Conservation (phyloP, 345 rosid genomes). For the Anastatica hierochuntica region DNA sequence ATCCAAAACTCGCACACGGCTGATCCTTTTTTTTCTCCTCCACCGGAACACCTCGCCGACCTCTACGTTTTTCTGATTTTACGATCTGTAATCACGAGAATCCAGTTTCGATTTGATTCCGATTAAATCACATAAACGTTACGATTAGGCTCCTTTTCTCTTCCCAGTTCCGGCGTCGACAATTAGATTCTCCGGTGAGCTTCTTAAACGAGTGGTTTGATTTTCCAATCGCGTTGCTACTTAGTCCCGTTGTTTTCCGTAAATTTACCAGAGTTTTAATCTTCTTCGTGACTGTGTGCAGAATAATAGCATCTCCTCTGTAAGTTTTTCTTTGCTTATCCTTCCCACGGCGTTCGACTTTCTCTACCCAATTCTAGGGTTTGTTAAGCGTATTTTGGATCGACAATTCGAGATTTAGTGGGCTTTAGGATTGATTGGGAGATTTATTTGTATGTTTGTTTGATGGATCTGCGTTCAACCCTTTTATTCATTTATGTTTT, state of each 20-base stretch:
- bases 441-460: slow-evolving; percentile 12
- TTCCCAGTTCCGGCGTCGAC: no score
- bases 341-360: slow-evolving; percentile 12
- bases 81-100: not conserved
- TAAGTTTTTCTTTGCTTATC: slow-evolving; percentile 20
- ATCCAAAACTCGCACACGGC: not conserved
- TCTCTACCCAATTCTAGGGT: slow-evolving; percentile 24
- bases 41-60: not conserved
- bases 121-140: slow-evolving; percentile 1
- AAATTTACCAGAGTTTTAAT: no score
- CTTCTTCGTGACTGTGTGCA: not conserved
- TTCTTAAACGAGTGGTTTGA: no score
- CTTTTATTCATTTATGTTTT: not conserved
- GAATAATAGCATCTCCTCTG: slow-evolving; percentile 20
- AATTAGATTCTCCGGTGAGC: no score
- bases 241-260: no score
- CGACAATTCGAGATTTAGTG: slow-evolving; percentile 23
- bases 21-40: not conserved
- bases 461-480: slow-evolving; percentile 47
- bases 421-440: slow-evolving; percentile 33
- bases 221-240: no score
- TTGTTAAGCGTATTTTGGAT: slow-evolving; percentile 27
- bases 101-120: not conserved
- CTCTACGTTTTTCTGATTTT: not conserved
- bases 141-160: slow-evolving; percentile 15